Evolutionary conservation across 2,329 filamentous ascomycete genomes (phyloP).

Genomic region (Aspergillus fijiensis): DNA sequence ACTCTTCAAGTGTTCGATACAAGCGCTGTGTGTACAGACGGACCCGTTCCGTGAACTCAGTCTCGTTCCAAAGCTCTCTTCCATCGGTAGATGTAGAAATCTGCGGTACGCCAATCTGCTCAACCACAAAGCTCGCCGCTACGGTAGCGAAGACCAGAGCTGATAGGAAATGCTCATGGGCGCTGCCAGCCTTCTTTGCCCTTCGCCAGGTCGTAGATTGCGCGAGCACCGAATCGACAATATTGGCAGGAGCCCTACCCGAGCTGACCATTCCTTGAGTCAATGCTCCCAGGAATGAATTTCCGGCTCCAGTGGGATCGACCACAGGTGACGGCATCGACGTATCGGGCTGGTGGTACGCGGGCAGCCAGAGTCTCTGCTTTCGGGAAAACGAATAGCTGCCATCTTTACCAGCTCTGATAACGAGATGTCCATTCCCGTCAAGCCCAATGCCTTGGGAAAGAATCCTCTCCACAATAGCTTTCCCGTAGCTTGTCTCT

Average conservation of each 20-base stretch:
- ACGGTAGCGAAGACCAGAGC: slow-evolving; percentile 77
- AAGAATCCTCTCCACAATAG: slow-evolving; percentile 38
- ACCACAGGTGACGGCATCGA: slow-evolving; percentile 55
- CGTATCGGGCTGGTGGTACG: slow-evolving; percentile 59
- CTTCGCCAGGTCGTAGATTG: slow-evolving; percentile 56
- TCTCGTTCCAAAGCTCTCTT: slow-evolving; percentile 46
- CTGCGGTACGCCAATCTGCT: slow-evolving; percentile 81
- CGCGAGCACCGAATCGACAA: slow-evolving; percentile 38
- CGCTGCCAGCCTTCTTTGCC: slow-evolving; percentile 47
- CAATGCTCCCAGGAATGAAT: slow-evolving; percentile 73
- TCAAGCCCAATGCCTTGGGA: slow-evolving; percentile 38
- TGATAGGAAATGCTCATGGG: slow-evolving; percentile 53
- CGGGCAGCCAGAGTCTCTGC: slow-evolving; percentile 67
- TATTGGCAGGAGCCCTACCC: slow-evolving; percentile 31
- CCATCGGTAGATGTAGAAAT: slow-evolving; percentile 32
- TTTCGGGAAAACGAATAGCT: slow-evolving; percentile 49
- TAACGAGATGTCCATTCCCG: slow-evolving; percentile 40
- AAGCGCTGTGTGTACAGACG: slow-evolving; percentile 46
- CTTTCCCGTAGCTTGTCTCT: slow-evolving; percentile 26
- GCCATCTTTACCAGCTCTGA: slow-evolving; percentile 64
- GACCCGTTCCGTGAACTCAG: slow-evolving; percentile 46
- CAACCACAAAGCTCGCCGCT: slow-evolving; percentile 87
- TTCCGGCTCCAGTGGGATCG: slow-evolving; percentile 94
- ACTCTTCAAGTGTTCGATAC: slow-evolving; percentile 40
- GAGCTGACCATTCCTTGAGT: slow-evolving; percentile 55